Percentiles rank a stretch among this genome's conserved stretches.
phyloP scores from a whole-genome alignment of 441 rosid genomes.

The Macaranga tanarius region DNA sequence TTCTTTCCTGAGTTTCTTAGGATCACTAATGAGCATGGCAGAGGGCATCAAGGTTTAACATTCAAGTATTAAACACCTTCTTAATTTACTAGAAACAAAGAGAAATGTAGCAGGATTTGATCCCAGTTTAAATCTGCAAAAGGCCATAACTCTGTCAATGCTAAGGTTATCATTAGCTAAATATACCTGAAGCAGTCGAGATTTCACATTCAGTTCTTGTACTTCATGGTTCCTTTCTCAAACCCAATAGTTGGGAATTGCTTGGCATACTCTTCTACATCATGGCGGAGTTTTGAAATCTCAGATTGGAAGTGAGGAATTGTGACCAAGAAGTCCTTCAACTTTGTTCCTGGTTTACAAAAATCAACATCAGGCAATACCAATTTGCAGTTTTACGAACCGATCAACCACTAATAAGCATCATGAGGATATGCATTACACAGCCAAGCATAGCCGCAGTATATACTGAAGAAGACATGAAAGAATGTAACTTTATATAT shows the following conservation, averaged over 20 bases:
- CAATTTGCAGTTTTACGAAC: constrained; percentile 9
- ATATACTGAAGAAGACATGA: neutral
- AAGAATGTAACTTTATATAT: constrained; percentile 3
- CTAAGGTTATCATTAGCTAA: constrained; percentile 3
- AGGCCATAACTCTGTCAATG: neutral
- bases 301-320: constrained; percentile 62
- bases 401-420: neutral
- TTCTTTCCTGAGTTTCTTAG: neutral
- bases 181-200: constrained; percentile 31
- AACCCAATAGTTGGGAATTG: constrained; percentile 96
- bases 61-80: neutral
- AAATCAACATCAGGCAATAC: neutral
- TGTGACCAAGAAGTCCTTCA: constrained; percentile 77
- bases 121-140: neutral
- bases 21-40: neutral
- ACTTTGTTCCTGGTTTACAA: constrained; percentile 62
- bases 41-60: neutral
- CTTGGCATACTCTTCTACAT: constrained; percentile 91
- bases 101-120: constrained; percentile 4
- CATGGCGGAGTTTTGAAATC: constrained; percentile 60
- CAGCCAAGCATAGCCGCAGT: neutral
- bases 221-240: constrained; percentile 92
- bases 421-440: neutral
- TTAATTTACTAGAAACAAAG: neutral
- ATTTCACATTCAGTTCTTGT: constrained; percentile 60